Evolutionary conservation across 2,329 filamentous ascomycete species (phyloP), one percentile per base, ranked within the genome.

Genomic region (Pyrenochaeta sp.): DNA sequence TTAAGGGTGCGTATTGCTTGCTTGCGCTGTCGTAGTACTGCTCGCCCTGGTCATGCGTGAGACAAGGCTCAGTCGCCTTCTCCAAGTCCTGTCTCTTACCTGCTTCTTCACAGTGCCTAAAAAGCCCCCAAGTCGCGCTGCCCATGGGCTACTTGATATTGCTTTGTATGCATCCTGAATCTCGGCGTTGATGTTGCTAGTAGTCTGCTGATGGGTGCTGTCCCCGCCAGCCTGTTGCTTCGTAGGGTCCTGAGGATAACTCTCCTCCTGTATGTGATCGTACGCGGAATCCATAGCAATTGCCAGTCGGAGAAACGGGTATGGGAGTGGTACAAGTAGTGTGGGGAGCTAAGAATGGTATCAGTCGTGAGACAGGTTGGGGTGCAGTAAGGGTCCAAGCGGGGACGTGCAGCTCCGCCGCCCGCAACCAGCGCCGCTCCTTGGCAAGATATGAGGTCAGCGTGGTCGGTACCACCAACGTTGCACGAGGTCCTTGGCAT

Each of bases 131-230:
- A 99, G 87, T 68, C 86, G 88, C 24, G 90, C 88, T 44, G 94
- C 95, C 95, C 95, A 99, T 10, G 92, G 91, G 70, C 92, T 97
- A 65, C 88, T 87, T 3, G 92, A 94, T 73, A 99, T 91, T 25
- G 93, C 93, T 73, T 92, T 93, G 83, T 98, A 97, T 6, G 94
- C 95, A 79, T 97, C 92, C 79, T 97, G 92, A 62, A 99, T 85
- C 73, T 99, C 95, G 67, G 88, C 86, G 74, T 96, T 96, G 67
- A 99, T 85, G 51, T 89, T 82, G 68, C 76, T 76, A 66, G 66
- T 53, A 51, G 80, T 59, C 71, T 71, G 58, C 59, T 65, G 61
- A 46, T 66, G 56, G 66, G 66, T 66, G 65, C 68, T 77, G 43
- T 81, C 79, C 60, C 82, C 80, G 63, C 83, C 81, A 36, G 69